phyloP scores from a whole-genome alignment of 2,329 filamentous ascomycete genomes.

The Ophiobolus disseminans region DNA sequence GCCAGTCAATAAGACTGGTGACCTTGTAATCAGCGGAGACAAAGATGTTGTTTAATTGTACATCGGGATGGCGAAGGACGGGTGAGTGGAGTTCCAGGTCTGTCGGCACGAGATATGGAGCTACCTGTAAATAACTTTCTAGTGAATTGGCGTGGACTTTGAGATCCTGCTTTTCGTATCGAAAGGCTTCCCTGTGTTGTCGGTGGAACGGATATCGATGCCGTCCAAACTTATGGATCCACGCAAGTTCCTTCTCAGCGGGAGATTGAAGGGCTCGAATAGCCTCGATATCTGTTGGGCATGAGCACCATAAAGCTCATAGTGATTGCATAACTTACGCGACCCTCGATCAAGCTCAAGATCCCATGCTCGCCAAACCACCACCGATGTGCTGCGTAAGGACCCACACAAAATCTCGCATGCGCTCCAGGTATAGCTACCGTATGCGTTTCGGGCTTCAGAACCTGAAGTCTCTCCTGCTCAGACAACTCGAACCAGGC shows the following conservation, averaged over 20 bases:
- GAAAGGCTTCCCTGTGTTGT: conserved; percentile 27
- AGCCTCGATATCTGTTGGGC: conserved; percentile 19
- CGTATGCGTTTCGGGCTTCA: conserved; percentile 6
- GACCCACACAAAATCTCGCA: conserved; percentile 29
- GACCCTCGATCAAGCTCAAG: conserved; percentile 30
- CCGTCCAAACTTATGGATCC: conserved; percentile 27
- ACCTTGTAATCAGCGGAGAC: conserved; percentile 42
- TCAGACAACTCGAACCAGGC: conserved; percentile 29
- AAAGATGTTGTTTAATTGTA: conserved; percentile 46
- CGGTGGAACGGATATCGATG: conserved; percentile 28
- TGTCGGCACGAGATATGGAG: conserved; percentile 29
- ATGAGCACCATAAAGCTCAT: background rate
- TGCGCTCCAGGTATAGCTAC: conserved; percentile 18
- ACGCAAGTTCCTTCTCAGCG: conserved; percentile 33
- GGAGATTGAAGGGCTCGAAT: conserved; percentile 23
- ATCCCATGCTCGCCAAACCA: conserved; percentile 26
- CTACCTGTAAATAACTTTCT: conserved; percentile 21
- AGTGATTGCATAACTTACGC: conserved; percentile 20
- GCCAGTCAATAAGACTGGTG: conserved; percentile 52
- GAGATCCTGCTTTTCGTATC: conserved; percentile 31
- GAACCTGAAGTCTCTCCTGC: conserved; percentile 24
- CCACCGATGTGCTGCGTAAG: conserved; percentile 23
- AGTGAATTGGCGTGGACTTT: conserved; percentile 22
- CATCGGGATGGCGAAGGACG: conserved; percentile 45
- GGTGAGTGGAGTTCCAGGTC: conserved; percentile 22